These are phyloP conservation scores for Clohesyomyces aquaticus DNA, from an alignment of 495 filamentous ascomycete genomes.

Conservation along the genomic window DNA sequence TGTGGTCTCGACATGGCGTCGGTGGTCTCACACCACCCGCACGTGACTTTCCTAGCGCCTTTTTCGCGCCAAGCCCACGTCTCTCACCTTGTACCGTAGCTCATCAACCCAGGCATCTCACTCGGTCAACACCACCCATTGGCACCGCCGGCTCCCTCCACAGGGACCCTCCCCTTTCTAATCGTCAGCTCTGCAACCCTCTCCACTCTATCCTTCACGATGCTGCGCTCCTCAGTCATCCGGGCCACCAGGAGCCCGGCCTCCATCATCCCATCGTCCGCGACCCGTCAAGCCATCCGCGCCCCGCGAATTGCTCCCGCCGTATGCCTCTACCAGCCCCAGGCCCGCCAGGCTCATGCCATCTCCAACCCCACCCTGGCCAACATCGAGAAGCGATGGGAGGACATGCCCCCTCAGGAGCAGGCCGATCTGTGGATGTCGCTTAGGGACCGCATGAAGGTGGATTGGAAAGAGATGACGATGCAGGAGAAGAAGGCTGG, in stretches of 20 bases:
- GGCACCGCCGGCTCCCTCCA: slow-evolving; percentile 30
- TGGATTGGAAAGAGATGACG: slow-evolving; percentile 91
- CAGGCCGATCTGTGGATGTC: slow-evolving; percentile 99
- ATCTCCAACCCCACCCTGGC: slow-evolving; percentile 96
- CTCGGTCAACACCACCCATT: slow-evolving; percentile 31
- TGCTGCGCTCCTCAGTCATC: slow-evolving; percentile 41
- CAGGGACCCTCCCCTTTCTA: slow-evolving; percentile 22
- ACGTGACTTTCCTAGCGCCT: not conserved
- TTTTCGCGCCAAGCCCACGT: not conserved
- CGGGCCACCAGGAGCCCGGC: slow-evolving; percentile 41
- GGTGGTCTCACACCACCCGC: not conserved
- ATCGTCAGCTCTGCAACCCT: slow-evolving; percentile 28
- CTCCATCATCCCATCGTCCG: slow-evolving; percentile 40
- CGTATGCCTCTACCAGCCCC: slow-evolving; percentile 47
- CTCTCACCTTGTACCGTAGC: not conserved
- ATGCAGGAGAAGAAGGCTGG: slow-evolving; percentile 97
- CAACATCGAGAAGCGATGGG: slow-evolving; percentile 99
- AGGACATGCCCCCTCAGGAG: slow-evolving; percentile 93
- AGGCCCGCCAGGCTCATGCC: slow-evolving; percentile 77
- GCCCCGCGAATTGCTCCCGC: slow-evolving; percentile 23
- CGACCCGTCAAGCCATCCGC: slow-evolving; percentile 38
- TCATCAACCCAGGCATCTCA: not conserved
- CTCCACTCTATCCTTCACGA: slow-evolving; percentile 38
- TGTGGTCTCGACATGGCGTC: not conserved
- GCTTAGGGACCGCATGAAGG: slow-evolving; percentile 97